Evolutionary conservation across 2,329 filamentous ascomycete species (phyloP).

Genomic region (Verticillium klebahnii): DNA sequence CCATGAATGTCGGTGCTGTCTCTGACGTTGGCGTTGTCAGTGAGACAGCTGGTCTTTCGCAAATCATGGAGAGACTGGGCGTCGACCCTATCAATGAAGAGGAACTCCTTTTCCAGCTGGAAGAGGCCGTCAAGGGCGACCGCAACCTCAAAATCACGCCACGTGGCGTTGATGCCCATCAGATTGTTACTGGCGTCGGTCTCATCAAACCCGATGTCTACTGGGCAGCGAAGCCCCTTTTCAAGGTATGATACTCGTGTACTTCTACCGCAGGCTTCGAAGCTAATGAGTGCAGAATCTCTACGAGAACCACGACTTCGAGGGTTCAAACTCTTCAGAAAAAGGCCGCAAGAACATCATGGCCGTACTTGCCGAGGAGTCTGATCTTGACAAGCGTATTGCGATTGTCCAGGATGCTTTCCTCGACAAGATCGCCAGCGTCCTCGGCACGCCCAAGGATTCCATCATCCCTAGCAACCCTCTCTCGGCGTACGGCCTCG

Average conservation of each 20-base stretch:
- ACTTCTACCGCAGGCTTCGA: not conserved
- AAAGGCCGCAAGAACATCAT: constrained; percentile 14
- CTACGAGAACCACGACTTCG: constrained; percentile 17
- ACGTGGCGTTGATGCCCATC: constrained; percentile 12
- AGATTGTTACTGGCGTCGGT: constrained; percentile 18
- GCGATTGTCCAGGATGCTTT: constrained; percentile 13
- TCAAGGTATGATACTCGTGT: not conserved
- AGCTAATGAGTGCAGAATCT: constrained; percentile 8
- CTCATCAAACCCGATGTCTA: constrained; percentile 17
- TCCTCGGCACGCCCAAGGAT: constrained; percentile 10
- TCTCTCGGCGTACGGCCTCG: constrained; percentile 17
- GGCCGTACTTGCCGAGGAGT: constrained; percentile 8
- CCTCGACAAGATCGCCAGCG: constrained; percentile 14
- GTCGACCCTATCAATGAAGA: constrained; percentile 15
- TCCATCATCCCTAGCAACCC: constrained; percentile 11
- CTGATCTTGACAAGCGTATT: constrained; percentile 6
- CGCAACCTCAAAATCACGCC: not conserved
- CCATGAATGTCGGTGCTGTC: constrained; percentile 30
- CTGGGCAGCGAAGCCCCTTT: constrained; percentile 17
- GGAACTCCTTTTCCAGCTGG: constrained; percentile 17
- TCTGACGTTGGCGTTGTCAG: constrained; percentile 13
- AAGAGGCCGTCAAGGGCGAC: constrained; percentile 14
- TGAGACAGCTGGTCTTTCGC: constrained; percentile 12
- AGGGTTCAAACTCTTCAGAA: constrained; percentile 5
- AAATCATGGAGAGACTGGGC: constrained; percentile 13